Evolutionary conservation across 805 yeast genomes (phyloP), one percentile per base, ranked within the genome.

Genomic region (Metschnikowia reukaufii): DNA sequence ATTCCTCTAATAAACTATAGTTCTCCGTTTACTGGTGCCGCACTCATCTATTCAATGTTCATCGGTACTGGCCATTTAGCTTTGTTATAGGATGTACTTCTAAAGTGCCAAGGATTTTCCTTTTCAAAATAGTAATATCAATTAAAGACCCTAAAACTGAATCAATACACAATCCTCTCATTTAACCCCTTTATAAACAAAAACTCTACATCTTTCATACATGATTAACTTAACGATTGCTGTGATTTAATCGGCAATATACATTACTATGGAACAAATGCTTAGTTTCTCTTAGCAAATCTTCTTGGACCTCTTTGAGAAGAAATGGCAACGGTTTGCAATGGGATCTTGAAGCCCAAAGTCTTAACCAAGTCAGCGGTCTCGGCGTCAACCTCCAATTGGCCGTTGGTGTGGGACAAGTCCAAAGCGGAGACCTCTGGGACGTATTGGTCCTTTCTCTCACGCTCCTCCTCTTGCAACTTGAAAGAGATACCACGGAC

Each of bases 381-480:
- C 80, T 90, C 97, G 73, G 87, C 81, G 78, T 92, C 99, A 73
- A 92, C 96, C 80, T 88, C 91, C 76, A 94, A 88, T 72, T 87
- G 94, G 74, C 90, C 90, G 79, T 90, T 89, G 74, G 94, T 84
- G 86, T 88, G 88, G 64, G 95, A 84, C 73, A 94, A 86, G 82
- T 94, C 98, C 76, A 94, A 88, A 77, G 99, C 99, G 73, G 99
- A 95, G 72, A 91, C 96, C 77, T 91, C 98, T 80, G 99, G 99
- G 70, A 95, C 99, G 81, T 91, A 94, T 83, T 94, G 99, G 81
- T 94, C 98, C 82, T 95, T 94, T 83, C 99, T 88, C 84, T 94
- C 99, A 86, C 99, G 92, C 86, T 94, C 99, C 83, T 94, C 99
- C 83, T 94, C 99, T 85, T 94, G 99, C 73, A 94, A 88, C 80